These are phyloP conservation scores for Pyrenula massariospora DNA, from an alignment of 495 filamentous ascomycete species.

Conservation along the genomic window DNA sequence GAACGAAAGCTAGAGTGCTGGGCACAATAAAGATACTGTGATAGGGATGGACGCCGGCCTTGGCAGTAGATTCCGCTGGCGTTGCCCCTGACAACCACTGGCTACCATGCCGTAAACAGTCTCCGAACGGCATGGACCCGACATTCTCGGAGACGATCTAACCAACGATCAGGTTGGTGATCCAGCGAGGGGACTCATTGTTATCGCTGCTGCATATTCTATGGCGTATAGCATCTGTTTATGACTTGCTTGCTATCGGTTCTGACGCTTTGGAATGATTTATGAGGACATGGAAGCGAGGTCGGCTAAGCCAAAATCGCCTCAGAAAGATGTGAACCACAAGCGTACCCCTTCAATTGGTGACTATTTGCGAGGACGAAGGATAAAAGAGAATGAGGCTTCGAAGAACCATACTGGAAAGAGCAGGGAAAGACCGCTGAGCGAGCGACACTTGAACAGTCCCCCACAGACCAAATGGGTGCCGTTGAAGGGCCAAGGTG, in stretches of 20 bases:
- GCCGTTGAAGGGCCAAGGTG: constrained; percentile 7
- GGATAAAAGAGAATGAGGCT: background rate
- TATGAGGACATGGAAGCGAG: background rate
- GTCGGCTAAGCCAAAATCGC: background rate
- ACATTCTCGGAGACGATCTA: background rate
- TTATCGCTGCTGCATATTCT: background rate
- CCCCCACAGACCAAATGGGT: background rate
- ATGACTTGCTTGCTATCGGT: background rate
- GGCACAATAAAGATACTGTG: no score
- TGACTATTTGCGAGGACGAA: constrained; percentile 7
- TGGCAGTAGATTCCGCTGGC: background rate
- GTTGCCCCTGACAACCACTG: background rate
- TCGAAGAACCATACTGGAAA: background rate
- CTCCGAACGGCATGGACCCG: background rate
- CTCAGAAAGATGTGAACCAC: background rate
- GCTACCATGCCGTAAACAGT: background rate
- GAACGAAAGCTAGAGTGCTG: no score
- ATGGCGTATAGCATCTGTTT: background rate
- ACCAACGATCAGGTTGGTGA: no score
- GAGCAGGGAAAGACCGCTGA: background rate
- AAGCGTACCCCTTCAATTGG: constrained; percentile 4
- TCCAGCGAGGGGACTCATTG: background rate
- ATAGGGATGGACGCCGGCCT: no score
- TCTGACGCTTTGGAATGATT: background rate
- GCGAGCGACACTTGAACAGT: background rate